These are phyloP conservation scores for rapeseed (Brassica napus) DNA, from an alignment of 345 rosid genomes.

Conservation along the genomic window DNA sequence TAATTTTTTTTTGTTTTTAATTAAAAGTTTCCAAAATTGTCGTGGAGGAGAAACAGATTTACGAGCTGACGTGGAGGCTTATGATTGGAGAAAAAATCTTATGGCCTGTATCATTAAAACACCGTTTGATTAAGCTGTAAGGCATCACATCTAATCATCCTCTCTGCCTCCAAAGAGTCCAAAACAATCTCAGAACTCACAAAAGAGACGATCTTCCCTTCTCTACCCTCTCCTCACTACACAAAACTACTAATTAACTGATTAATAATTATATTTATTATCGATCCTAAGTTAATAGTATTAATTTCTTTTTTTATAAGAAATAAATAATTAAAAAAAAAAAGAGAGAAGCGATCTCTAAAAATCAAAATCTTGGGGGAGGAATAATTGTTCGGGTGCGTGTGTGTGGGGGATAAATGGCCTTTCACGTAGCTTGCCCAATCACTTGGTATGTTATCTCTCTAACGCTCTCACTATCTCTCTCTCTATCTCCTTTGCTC, in stretches of 20 bases:
- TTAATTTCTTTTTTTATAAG: not conserved
- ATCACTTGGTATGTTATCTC: constrained; percentile 58
- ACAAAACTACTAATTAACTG: constrained; percentile 9
- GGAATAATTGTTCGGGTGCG: constrained; percentile 18
- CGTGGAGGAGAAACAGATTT: not conserved
- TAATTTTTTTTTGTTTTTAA: not conserved
- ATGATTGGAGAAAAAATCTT: not conserved
- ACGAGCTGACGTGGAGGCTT: constrained; percentile 3
- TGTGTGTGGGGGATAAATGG: constrained; percentile 47
- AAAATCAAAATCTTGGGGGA: constrained; percentile 13
- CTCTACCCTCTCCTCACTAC: not conserved
- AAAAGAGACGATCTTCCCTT: not conserved
- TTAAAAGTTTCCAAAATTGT: not conserved
- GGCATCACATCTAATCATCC: too few species aligned
- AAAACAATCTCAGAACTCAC: not conserved
- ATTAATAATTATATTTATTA: not conserved
- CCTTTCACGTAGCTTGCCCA: constrained; percentile 99
- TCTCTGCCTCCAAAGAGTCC: constrained; percentile 1
- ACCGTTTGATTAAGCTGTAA: constrained; percentile 17
- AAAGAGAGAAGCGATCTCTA: constrained; percentile 27
- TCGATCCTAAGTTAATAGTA: not conserved
- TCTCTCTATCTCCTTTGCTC: constrained; percentile 1
- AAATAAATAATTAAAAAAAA: not conserved
- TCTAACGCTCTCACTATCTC: constrained; percentile 16
- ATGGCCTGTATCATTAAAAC: constrained; percentile 3